phyloP scores from a whole-genome alignment of 2,329 filamentous ascomycete genomes.

The Aspergillus nomiae region DNA sequence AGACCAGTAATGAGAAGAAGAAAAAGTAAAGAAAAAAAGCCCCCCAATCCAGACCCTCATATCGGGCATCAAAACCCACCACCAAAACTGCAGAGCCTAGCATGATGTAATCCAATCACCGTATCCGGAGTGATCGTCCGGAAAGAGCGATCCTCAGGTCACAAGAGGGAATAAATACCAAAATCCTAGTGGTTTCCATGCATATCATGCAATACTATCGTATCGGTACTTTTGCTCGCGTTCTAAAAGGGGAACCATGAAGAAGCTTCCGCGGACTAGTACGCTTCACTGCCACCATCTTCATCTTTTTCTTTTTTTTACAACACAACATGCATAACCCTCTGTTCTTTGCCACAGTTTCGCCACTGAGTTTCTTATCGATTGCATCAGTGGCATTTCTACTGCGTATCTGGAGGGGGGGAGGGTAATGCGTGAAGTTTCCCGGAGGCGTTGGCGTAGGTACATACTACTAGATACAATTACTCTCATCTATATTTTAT shows the following conservation, averaged over 20 bases:
- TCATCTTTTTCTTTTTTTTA: no score
- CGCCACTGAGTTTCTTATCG: background rate
- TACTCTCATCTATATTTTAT: no score
- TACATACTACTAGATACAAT: no score
- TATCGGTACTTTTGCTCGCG: background rate
- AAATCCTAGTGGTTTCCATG: background rate
- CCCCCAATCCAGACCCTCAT: background rate
- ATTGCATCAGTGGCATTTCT: background rate
- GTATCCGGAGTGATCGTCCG: conserved; percentile 8
- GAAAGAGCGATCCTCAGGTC: background rate
- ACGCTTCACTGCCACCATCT: background rate
- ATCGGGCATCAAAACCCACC: background rate
- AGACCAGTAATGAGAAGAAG: background rate
- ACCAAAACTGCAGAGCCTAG: background rate
- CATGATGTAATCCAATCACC: background rate
- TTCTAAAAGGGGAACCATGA: background rate
- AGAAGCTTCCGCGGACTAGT: background rate
- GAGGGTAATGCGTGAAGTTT: no score
- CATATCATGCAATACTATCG: background rate
- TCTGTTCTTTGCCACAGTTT: background rate
- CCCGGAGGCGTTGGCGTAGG: no score
- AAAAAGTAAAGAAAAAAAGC: background rate
- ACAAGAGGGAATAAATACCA: background rate
- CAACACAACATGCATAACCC: no score
- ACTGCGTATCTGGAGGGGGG: no score